A percentile compares a stretch with the other conserved stretches of the same genome.
Evolutionary conservation across 164 flowering plant genomes (phyloP).

Genomic region (Euptelea pleiosperma): DNA sequence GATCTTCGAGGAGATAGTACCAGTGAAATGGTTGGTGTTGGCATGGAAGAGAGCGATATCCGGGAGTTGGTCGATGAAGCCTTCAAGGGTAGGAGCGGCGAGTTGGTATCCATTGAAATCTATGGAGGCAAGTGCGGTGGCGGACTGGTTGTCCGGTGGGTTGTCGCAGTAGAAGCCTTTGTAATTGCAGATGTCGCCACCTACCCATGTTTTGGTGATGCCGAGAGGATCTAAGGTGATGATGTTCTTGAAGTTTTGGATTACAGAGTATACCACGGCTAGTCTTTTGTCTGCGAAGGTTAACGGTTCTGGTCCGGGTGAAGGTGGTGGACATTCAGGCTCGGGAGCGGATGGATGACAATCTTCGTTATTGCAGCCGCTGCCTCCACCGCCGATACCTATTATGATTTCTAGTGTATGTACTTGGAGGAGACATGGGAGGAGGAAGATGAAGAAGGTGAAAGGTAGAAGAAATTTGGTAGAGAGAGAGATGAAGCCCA

Average conservation of each 20-base stretch:
- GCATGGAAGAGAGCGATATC: conserved; percentile 46
- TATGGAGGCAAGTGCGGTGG: conserved; percentile 24
- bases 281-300: conserved; percentile 38
- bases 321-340: conserved; percentile 3
- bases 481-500: too few relatives aligned
- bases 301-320: conserved; percentile 16
- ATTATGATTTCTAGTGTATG: conserved; percentile 15
- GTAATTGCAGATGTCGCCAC: conserved; percentile 52
- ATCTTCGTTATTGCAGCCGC: neutral
- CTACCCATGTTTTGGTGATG: conserved; percentile 50
- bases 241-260: conserved; percentile 44
- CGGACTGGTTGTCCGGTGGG: conserved; percentile 38
- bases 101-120: conserved; percentile 42
- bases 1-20: conserved; percentile 16
- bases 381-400: conserved; percentile 12
- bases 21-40: conserved; percentile 40
- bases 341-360: neutral
- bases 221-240: conserved; percentile 45
- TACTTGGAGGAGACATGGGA: too few relatives aligned
- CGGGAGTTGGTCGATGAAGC: conserved; percentile 25
- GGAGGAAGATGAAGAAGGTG: conserved; percentile 11
- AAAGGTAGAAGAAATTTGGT: neutral
- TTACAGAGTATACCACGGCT: conserved; percentile 35
- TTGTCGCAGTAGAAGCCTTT: conserved; percentile 52
- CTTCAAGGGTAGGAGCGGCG: conserved; percentile 19